Conservation (phyloP, 345 rosid species). For the Erucastrum elatum region DNA sequence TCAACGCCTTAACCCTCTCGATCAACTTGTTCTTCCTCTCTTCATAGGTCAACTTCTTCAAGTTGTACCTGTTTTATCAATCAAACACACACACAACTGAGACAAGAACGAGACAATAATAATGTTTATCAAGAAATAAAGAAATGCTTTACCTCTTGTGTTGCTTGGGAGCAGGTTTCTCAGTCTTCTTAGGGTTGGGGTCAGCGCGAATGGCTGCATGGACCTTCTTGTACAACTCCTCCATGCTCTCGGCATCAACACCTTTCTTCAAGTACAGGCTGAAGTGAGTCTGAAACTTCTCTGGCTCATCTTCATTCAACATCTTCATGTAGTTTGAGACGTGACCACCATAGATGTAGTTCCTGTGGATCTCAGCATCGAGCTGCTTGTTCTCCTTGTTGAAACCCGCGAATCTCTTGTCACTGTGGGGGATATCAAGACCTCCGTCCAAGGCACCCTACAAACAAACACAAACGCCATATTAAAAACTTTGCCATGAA, state of each 20-base stretch:
- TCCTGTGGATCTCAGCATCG: conserved; percentile 69
- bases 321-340: conserved; percentile 67
- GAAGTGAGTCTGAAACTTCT: conserved; percentile 21
- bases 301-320: conserved; percentile 14
- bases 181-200: conserved; percentile 40
- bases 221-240: conserved; percentile 62
- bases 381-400: conserved; percentile 43
- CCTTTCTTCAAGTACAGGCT: conserved; percentile 45
- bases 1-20: conserved; percentile 58
- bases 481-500: neutral
- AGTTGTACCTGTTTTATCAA: conserved; percentile 31
- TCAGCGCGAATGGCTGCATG: conserved; percentile 57
- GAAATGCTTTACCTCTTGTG: conserved; percentile 43
- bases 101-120: neutral
- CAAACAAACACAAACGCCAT: neutral
- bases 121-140: no score
- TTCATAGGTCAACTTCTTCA: conserved; percentile 77
- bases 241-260: conserved; percentile 52
- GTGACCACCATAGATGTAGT: conserved; percentile 77
- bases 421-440: conserved; percentile 85
- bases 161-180: conserved; percentile 48
- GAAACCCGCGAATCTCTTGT: conserved; percentile 60
- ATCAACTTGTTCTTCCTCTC: conserved; percentile 67
- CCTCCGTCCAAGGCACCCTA: conserved; percentile 90
- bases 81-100: neutral